phyloP scores from a whole-genome alignment of 1,139 yeast species.

The Entelexis paramagnoliae region DNA sequence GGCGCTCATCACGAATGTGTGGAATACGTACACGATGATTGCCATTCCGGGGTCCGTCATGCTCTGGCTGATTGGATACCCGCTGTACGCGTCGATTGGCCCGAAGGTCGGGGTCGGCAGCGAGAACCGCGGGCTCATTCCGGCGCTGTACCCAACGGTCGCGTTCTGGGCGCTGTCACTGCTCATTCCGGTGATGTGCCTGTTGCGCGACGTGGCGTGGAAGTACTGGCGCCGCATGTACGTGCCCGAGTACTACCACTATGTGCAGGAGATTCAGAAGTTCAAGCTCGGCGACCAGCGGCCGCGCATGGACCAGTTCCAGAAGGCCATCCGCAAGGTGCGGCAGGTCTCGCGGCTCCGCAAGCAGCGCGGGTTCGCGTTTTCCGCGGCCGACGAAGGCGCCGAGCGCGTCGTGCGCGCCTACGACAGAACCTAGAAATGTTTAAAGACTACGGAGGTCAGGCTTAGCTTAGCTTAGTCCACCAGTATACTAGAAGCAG shows the following conservation, averaged over 20 bases:
- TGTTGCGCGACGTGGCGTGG: slow-evolving; percentile 85
- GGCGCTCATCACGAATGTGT: slow-evolving; percentile 76
- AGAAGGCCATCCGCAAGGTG: slow-evolving; percentile 90
- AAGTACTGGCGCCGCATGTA: slow-evolving; percentile 87
- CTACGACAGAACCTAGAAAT: slow-evolving; percentile 44
- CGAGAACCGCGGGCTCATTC: slow-evolving; percentile 73
- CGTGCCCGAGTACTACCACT: slow-evolving; percentile 84
- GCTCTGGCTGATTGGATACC: slow-evolving; percentile 78
- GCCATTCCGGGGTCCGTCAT: slow-evolving; percentile 93
- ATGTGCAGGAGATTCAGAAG: slow-evolving; percentile 94
- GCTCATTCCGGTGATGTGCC: slow-evolving; percentile 65
- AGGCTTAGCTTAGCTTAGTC: too few relatives aligned
- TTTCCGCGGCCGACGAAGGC: slow-evolving; percentile 87
- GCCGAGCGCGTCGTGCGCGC: slow-evolving; percentile 87
- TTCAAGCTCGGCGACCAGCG: slow-evolving; percentile 87
- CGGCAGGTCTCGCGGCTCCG: slow-evolving; percentile 97
- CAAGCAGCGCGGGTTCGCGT: slow-evolving; percentile 97
- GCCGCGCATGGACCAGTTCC: slow-evolving; percentile 94
- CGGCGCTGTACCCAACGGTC: slow-evolving; percentile 64
- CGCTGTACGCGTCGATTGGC: slow-evolving; percentile 75
- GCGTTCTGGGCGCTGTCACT: slow-evolving; percentile 79
- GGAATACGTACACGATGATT: slow-evolving; percentile 86
- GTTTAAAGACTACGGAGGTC: too few relatives aligned
- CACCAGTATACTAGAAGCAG: too few relatives aligned
- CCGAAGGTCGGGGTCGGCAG: slow-evolving; percentile 73